Conservation (phyloP, 148 eudicot species). For the Camellia lanceoleosa region DNA sequence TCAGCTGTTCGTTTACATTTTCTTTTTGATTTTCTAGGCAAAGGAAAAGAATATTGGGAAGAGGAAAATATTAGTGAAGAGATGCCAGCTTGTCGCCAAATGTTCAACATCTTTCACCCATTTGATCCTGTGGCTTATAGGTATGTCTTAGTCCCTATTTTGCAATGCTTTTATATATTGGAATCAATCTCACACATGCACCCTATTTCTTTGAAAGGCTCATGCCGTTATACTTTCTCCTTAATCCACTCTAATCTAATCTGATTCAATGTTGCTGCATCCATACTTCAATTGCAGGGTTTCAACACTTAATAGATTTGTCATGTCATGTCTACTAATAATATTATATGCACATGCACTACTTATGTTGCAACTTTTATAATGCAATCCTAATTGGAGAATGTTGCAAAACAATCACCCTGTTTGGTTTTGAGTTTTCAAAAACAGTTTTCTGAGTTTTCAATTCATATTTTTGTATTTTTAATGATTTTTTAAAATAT, state of each 20-base stretch:
- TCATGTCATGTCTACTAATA: not conserved
- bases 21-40: conserved; percentile 37
- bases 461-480: too few relatives aligned
- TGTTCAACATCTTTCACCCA: conserved; percentile 98
- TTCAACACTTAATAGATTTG: too few relatives aligned
- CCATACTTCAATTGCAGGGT: not conserved
- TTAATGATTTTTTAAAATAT: too few relatives aligned
- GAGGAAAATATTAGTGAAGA: conserved; percentile 85
- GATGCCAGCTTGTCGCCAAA: conserved; percentile 86
- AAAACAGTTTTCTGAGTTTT: too few relatives aligned
- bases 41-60: conserved; percentile 82
- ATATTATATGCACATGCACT: not conserved
- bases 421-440: too few relatives aligned
- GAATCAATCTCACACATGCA: not conserved
- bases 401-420: too few relatives aligned
- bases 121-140: conserved; percentile 99
- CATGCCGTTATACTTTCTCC: not conserved
- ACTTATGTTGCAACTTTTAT: too few relatives aligned
- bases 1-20: not conserved
- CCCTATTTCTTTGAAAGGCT: not conserved
- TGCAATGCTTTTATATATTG: not conserved
- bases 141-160: conserved; percentile 29
- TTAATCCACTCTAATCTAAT: not conserved
- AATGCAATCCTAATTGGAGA: too few relatives aligned
- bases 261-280: not conserved